Percentiles rank a stretch among this genome's conserved stretches.
Evolutionary conservation across 163 green algal species (phyloP).

Genomic region (Chlorella variabilis): DNA sequence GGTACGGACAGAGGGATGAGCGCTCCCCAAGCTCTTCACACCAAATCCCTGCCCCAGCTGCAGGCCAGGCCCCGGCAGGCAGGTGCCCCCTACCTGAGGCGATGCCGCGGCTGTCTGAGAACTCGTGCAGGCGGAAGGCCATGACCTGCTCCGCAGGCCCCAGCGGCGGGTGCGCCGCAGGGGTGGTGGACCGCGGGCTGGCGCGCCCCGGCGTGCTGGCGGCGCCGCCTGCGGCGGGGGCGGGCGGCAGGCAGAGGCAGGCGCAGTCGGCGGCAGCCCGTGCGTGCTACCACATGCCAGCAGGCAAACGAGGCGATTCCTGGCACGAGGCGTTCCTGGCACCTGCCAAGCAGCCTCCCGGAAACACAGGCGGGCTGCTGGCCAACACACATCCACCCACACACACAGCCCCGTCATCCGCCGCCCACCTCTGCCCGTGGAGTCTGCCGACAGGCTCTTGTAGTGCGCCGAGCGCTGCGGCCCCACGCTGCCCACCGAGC

Average conservation of each 20-base stretch:
- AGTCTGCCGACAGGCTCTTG: constrained; percentile 38
- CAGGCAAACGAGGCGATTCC: too few species aligned
- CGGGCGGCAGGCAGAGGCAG: background rate
- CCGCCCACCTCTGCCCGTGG: constrained; percentile 2
- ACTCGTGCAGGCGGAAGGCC: constrained; percentile 43
- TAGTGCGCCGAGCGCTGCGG: constrained; percentile 16
- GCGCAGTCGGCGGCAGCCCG: background rate
- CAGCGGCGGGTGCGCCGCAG: constrained; percentile 17
- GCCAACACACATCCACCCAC: background rate
- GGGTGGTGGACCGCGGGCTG: constrained; percentile 28
- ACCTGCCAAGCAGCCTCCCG: too few species aligned
- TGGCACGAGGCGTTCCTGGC: too few species aligned
- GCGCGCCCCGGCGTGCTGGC: constrained; percentile 2
- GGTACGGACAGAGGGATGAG: too few species aligned
- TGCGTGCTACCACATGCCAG: too few species aligned
- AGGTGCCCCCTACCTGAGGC: constrained; percentile 5
- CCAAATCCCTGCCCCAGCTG: too few species aligned
- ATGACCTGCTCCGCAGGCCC: constrained; percentile 38
- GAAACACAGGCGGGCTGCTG: background rate
- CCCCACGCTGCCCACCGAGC: background rate
- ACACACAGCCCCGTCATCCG: background rate
- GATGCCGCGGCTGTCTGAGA: constrained; percentile 29
- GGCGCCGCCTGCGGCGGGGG: background rate
- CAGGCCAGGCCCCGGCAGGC: too few species aligned
- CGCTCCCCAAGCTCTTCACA: too few species aligned